These are phyloP conservation scores for Fusarium concolor DNA, from an alignment of 2,329 filamentous ascomycete genomes.

Conservation along the genomic window DNA sequence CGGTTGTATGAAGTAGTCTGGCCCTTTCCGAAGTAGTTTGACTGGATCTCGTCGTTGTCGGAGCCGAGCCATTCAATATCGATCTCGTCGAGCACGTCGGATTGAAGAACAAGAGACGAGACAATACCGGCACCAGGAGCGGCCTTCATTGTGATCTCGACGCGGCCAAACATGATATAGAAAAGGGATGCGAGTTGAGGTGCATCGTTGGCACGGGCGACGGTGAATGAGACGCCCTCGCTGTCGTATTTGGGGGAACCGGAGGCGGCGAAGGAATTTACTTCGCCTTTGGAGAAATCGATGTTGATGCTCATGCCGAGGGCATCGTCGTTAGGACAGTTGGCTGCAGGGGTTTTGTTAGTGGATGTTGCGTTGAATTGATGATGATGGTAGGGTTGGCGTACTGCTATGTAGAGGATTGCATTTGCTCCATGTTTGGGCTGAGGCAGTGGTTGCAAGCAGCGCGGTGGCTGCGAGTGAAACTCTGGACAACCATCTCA, in stretches of 20 bases:
- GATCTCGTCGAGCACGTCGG: slow-evolving; percentile 93
- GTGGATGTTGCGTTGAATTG: neutral
- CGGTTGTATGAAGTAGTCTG: slow-evolving; percentile 87
- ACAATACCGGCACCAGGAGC: slow-evolving; percentile 93
- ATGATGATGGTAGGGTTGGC: slow-evolving; percentile 16
- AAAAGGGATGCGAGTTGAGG: slow-evolving; percentile 90
- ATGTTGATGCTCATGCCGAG: slow-evolving; percentile 84
- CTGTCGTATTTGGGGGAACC: slow-evolving; percentile 78
- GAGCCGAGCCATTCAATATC: slow-evolving; percentile 97
- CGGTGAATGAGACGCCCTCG: slow-evolving; percentile 84
- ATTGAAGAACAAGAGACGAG: slow-evolving; percentile 90
- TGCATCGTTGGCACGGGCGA: slow-evolving; percentile 81
- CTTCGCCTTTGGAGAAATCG: slow-evolving; percentile 83
- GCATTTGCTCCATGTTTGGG: slow-evolving; percentile 57
- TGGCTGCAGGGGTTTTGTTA: slow-evolving; percentile 51
- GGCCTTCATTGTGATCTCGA: slow-evolving; percentile 86
- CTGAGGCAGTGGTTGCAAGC: slow-evolving; percentile 44
- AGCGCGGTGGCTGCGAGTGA: slow-evolving; percentile 41
- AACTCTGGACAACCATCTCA: slow-evolving; percentile 39
- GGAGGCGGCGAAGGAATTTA: slow-evolving; percentile 80
- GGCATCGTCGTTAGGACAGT: slow-evolving; percentile 81
- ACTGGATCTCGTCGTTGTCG: slow-evolving; percentile 82
- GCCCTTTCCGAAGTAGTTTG: slow-evolving; percentile 97
- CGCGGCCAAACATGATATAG: slow-evolving; percentile 99
- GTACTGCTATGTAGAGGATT: slow-evolving; percentile 54